Base-by-base conservation (phyloP, 805 yeast species). In the Candida stauntonica region DNA sequence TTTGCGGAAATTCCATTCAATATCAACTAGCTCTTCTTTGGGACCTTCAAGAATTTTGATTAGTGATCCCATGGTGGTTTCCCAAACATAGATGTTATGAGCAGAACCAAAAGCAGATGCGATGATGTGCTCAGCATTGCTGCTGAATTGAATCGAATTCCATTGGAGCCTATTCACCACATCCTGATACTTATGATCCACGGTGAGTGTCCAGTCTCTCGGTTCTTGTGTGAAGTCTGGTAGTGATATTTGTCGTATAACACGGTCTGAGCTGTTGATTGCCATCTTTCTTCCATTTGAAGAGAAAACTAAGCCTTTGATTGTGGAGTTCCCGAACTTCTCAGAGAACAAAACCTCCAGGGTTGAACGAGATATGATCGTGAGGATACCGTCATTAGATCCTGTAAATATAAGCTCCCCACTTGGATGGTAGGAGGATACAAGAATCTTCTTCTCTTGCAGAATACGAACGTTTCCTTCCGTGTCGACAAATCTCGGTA, bases 21-120 rank as follows among this genome's bases (percentile, higher is more conserved):
- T 86, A 38, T 81, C 91, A 35, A 83, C 75, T 44, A 89, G 66
- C 54, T 89, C 96, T 50, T 89, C 96, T 48, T 80, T 81, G 5
- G 95, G 85, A 1, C 96, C 96, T 60, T 89, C 96, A 24, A 87
- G 65, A 34, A 88, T 91, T 61, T 91, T 83, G 20, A 87, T 83
- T 39, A 89, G 64, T n/a, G 94, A 78, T 0, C 96, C 97, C 70
- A 83, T 72, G 7, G 76, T 68, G 0, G 96, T 85, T 56, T 91
- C 97, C 97, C 97, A 89, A 41, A 91, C 73, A 58, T 88, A 89
- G 31, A 91, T 70, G 51, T 86, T 95, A 55, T 88, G 96, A 0
- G 93, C 81, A 5, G 89, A 80, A 11, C 95, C 95, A 57, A 77
- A 79, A 0, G 96, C 84, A 0, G 95, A 79, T 0, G 96, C 97